Conservation (phyloP, 78 protist species). For the Polysphondylium violaceum region DNA sequence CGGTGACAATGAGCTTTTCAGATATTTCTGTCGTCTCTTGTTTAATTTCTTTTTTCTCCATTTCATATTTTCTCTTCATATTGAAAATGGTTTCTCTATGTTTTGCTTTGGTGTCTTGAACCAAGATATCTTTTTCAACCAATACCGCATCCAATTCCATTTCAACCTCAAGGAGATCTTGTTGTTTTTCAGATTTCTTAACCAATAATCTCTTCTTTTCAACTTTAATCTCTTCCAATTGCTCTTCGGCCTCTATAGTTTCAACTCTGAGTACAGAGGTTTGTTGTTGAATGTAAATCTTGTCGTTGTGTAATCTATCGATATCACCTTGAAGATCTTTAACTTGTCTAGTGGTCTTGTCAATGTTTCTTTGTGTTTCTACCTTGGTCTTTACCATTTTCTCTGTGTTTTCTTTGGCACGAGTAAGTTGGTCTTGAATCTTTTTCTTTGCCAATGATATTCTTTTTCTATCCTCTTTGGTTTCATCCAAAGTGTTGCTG, state of each 20-base stretch:
- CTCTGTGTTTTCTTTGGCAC: conserved; percentile 56
- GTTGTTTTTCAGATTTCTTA: conserved; percentile 2
- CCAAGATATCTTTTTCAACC: conserved; percentile 22
- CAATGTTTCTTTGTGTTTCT: conserved; percentile 49
- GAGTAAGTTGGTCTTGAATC: conserved; percentile 55
- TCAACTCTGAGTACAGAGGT: conserved; percentile 50
- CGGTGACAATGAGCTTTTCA: background rate
- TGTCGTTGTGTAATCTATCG: conserved; percentile 51
- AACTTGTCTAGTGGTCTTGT: conserved; percentile 54
- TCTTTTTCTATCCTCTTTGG: conserved; percentile 51
- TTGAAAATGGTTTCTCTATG: conserved; percentile 39
- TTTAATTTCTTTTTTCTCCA: conserved; percentile 7
- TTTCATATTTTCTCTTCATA: conserved; percentile 48
- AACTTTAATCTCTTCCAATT: conserved; percentile 1
- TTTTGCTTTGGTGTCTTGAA: background rate
- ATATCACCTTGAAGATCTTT: conserved; percentile 36
- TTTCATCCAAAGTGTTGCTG: background rate
- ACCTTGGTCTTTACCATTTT: conserved; percentile 41
- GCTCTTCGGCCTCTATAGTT: conserved; percentile 24
- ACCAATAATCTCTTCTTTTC: conserved; percentile 13
- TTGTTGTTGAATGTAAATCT: conserved; percentile 45
- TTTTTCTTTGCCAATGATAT: conserved; percentile 46
- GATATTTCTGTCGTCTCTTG: background rate
- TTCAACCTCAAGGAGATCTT: conserved; percentile 30
- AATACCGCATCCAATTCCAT: conserved; percentile 44